phyloP scores from a whole-genome alignment of 352 stramenopile species.

The Pythium dissimile region DNA sequence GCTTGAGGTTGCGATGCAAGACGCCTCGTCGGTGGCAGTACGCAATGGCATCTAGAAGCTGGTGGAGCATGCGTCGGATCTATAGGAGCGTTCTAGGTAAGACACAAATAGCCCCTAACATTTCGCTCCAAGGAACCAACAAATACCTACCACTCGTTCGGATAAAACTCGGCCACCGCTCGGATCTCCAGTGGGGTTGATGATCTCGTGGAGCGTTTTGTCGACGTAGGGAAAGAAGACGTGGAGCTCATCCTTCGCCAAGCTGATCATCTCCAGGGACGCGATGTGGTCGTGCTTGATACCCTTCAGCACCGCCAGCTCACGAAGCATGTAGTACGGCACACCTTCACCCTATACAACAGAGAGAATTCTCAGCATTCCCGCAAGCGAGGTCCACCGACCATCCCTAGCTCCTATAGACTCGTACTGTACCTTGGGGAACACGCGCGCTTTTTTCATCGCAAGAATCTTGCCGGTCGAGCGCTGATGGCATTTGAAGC shows the following conservation, averaged over 20 bases:
- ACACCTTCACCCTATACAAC: conserved; percentile 76
- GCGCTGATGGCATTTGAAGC: conserved; percentile 84
- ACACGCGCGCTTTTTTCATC: conserved; percentile 87
- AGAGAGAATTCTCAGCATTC: no score
- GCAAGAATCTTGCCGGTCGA: conserved; percentile 82
- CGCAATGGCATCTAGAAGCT: conserved; percentile 84
- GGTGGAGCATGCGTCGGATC: conserved; percentile 80
- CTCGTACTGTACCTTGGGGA: conserved; percentile 70
- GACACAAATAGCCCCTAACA: not conserved
- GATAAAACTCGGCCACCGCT: conserved; percentile 71
- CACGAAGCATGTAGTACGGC: conserved; percentile 92
- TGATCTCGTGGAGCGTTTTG: conserved; percentile 89
- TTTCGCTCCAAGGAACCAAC: not conserved
- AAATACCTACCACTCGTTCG: conserved; percentile 59
- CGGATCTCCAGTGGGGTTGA: conserved; percentile 85
- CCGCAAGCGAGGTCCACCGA: not conserved
- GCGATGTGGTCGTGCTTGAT: conserved; percentile 89
- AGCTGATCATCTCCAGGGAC: conserved; percentile 82
- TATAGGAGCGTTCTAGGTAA: conserved; percentile 10
- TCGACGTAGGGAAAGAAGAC: conserved; percentile 91
- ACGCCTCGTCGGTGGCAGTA: conserved; percentile 87
- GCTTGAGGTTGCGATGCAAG: conserved; percentile 89
- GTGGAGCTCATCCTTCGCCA: conserved; percentile 84
- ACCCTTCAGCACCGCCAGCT: conserved; percentile 84
- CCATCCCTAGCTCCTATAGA: not conserved